Evolutionary conservation across 148 eudicot genomes (phyloP).

Genomic region (Salicornia ramosissima): DNA sequence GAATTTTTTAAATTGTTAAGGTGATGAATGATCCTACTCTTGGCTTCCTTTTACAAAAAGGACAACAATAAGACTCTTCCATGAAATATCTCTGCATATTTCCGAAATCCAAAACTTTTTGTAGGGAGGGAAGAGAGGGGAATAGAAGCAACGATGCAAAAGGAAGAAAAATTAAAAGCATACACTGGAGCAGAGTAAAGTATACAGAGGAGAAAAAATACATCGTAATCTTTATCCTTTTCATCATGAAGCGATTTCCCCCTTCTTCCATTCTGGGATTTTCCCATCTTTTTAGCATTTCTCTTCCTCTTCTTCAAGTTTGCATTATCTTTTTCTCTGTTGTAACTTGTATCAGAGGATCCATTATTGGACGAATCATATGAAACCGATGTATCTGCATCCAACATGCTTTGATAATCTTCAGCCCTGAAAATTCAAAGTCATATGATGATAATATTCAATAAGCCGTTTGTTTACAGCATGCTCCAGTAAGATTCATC

Average conservation of each 20-base stretch:
- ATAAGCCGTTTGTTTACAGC: neutral
- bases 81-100: neutral
- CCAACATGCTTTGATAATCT: conserved; percentile 27
- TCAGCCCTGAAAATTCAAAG: conserved; percentile 24
- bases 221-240: conserved; percentile 34
- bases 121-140: neutral
- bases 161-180: neutral
- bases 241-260: neutral
- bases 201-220: conserved; percentile 26
- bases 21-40: neutral
- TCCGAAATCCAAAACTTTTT: conserved; percentile 1
- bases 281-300: conserved; percentile 21
- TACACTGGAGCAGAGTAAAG: neutral
- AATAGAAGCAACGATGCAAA: neutral
- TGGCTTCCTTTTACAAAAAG: neutral
- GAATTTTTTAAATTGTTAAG: neutral
- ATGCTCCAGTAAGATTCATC: neutral
- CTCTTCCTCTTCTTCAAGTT: conserved; percentile 31
- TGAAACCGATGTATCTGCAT: conserved; percentile 31
- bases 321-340: conserved; percentile 24
- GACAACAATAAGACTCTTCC: conserved; percentile 1
- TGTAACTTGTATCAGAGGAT: conserved; percentile 22
- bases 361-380: conserved; percentile 26
- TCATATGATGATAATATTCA: neutral
- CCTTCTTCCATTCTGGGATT: conserved; percentile 27